A percentile compares a stretch with the other conserved stretches of the same genome.
phyloP scores from a whole-genome alignment of 116 monocot species.

The Papilionanthe hybrid region DNA sequence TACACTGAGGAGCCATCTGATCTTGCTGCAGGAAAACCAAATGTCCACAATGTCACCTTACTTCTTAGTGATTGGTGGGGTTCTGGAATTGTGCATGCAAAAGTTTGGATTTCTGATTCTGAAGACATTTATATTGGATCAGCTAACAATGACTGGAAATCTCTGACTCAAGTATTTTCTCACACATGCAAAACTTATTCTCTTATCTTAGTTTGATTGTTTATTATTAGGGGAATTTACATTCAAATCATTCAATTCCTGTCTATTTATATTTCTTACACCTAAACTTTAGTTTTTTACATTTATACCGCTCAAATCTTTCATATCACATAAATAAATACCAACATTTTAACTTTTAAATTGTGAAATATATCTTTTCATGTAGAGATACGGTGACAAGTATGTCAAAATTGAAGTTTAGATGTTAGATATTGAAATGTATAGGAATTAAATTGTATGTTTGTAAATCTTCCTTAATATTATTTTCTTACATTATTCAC shows the following conservation, averaged over 20 bases:
- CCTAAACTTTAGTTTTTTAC: too few species aligned
- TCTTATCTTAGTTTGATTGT: neutral
- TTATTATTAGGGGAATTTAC: neutral
- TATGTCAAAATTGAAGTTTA: too few species aligned
- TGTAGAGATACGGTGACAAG: too few species aligned
- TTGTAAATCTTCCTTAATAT: too few species aligned
- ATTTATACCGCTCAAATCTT: too few species aligned
- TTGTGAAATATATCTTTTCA: too few species aligned
- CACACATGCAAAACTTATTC: neutral
- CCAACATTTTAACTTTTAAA: too few species aligned
- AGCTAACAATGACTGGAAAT: constrained; percentile 98
- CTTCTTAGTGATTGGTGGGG: constrained; percentile 82
- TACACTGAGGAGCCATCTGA: constrained; percentile 64
- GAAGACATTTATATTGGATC: constrained; percentile 83
- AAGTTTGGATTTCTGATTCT: constrained; percentile 93
- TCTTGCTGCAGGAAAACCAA: constrained; percentile 73
- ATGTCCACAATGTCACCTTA: constrained; percentile 84
- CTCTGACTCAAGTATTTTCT: constrained; percentile 76
- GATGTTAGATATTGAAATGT: too few species aligned
- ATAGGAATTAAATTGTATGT: too few species aligned
- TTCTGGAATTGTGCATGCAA: constrained; percentile 88
- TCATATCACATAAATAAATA: too few species aligned
- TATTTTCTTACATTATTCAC: neutral
- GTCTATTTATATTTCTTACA: too few species aligned
- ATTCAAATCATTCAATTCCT: too few species aligned